Base-by-base conservation (phyloP, 352 stramenopile genomes). In the Elongisporangium anandrum region DNA sequence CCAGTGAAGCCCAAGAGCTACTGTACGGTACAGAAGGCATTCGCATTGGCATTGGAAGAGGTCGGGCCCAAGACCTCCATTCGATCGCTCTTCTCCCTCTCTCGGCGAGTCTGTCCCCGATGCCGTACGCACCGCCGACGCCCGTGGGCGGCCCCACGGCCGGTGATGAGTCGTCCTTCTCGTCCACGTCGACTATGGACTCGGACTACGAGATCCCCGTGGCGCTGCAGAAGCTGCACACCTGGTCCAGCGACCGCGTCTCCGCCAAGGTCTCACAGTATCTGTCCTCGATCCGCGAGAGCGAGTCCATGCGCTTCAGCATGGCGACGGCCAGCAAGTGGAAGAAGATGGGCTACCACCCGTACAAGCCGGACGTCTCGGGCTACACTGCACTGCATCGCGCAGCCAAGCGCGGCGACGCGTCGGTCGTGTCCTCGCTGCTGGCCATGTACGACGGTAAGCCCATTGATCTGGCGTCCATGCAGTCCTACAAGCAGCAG, bases 381-480 rank as follows among this genome's bases (percentile, higher is more conserved):
- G 85, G 85, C 20, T 94, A 90, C 72, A 94, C 85, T 39, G 85
- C 85, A 41, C 69, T 94, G 45, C 85, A 94, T 55, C 82, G 85
- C 26, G 77, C 82, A 2, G 82, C 85, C 24, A 88, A 90, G 57
- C 78, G 77, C 21, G 85, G 82, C 26, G 82, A 92, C 58, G 72
- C 77, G 41, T 57, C 73, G 6, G 76, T 94, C 20, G 73, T 92
- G 38, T 70, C 73, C 13, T 88, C 83, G 39, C 63, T 94, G 23
- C 68, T 94, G 19, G 79, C 80, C 54, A 94, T 90, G 77, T 94
- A 89, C 68, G 82, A 94, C 51, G 85, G 85, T 29, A 81, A 81
- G 19, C 72, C 77, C 9, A 65, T 87, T 49, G 81, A 92, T 45
- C 66, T 92, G 47, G 83, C 72, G 49, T 72, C 72, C 22, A 69